Evolutionary conservation across 306 rosid species (phyloP).

Genomic region (Chamaecrista fasciculata): DNA sequence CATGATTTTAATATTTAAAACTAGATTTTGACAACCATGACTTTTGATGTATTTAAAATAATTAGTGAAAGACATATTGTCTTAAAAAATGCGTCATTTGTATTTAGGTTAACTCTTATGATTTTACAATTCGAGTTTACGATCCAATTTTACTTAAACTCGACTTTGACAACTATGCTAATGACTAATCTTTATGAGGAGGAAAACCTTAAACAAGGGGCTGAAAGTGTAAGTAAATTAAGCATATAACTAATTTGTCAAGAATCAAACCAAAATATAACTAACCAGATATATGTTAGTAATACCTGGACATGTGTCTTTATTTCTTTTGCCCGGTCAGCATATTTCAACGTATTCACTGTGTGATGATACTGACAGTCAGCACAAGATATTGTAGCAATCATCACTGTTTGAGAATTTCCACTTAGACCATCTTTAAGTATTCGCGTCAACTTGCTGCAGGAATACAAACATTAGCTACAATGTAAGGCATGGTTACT

Average conservation of each 20-base stretch:
- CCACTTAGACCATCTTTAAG: constrained; percentile 70
- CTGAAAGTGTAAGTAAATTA: not conserved
- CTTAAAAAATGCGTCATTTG: no score
- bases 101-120: no score
- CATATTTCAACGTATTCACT: constrained; percentile 62
- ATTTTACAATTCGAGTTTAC: no score
- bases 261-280: not conserved
- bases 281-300: not conserved
- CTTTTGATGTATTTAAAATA: no score
- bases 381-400: constrained; percentile 57
- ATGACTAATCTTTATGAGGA: no score
- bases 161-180: no score
- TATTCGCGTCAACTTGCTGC: constrained; percentile 67
- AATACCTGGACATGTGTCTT: constrained; percentile 66
- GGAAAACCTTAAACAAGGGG: not conserved
- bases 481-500: constrained; percentile 3
- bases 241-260: not conserved
- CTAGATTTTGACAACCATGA: no score
- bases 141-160: no score
- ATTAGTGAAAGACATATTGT: no score
- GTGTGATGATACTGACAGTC: constrained; percentile 63
- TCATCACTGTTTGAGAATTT: constrained; percentile 66
- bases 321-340: constrained; percentile 69
- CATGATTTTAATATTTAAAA: no score
- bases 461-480: constrained; percentile 29